Conservation (phyloP, 2,329 filamentous ascomycete genomes). For the Talaromyces sp. region DNA sequence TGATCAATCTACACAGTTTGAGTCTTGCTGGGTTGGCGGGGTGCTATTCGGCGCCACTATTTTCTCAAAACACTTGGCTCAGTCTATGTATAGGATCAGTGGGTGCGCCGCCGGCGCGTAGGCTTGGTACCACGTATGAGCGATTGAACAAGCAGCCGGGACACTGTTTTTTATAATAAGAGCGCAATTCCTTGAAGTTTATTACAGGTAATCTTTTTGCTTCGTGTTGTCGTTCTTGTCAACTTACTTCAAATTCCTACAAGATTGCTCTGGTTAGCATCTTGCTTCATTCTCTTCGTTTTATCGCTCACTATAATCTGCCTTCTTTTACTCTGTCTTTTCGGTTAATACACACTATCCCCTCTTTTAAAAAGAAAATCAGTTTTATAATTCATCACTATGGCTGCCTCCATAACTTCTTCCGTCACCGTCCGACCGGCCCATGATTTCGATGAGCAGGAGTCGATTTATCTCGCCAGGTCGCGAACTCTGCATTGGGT, state of each 20-base stretch:
- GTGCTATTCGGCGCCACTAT: neutral
- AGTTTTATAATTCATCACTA: conserved; percentile 11
- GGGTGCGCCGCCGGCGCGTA: neutral
- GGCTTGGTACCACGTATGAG: neutral
- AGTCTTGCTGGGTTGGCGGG: neutral
- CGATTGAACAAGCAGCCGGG: neutral
- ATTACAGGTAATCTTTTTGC: neutral
- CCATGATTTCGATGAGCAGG: conserved; percentile 30
- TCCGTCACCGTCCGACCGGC: conserved; percentile 22
- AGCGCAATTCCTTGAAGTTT: neutral
- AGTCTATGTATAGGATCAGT: neutral
- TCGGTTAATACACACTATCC: neutral
- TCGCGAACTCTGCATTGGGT: conserved; percentile 27
- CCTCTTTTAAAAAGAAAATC: neutral
- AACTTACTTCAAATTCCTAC: conserved; percentile 1
- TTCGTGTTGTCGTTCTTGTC: neutral
- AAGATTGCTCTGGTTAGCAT: conserved; percentile 10
- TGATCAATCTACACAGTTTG: neutral
- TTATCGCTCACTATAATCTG: neutral
- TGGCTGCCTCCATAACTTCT: conserved; percentile 23
- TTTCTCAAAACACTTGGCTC: neutral
- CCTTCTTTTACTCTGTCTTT: neutral
- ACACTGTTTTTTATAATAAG: conserved; percentile 6
- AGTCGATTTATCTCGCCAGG: conserved; percentile 30
- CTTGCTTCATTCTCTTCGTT: conserved; percentile 4